phyloP scores from a whole-genome alignment of 73 alveolate genomes.

The Paraurostyla sp. region DNA sequence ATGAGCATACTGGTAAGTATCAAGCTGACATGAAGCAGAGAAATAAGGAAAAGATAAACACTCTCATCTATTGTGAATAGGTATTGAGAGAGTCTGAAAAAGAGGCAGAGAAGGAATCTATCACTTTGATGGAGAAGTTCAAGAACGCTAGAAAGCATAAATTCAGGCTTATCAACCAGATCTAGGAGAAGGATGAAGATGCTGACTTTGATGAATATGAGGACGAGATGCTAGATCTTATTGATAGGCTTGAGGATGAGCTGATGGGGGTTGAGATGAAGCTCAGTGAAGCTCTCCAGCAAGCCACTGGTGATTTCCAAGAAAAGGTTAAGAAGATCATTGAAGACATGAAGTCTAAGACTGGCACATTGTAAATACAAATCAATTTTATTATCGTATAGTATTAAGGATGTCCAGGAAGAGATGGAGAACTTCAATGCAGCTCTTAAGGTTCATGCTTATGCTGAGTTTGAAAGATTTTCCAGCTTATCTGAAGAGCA shows the following conservation, averaged over 20 bases:
- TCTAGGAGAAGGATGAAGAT: constrained; percentile 41
- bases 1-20: constrained; percentile 55
- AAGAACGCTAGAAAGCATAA: constrained; percentile 34
- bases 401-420: constrained; percentile 56
- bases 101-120: constrained; percentile 74
- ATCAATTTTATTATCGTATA: neutral
- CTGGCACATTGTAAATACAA: constrained; percentile 6
- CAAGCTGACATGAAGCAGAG: constrained; percentile 58
- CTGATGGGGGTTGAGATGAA: constrained; percentile 73
- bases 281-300: constrained; percentile 61
- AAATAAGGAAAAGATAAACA: constrained; percentile 60
- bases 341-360: constrained; percentile 60
- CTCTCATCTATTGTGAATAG: constrained; percentile 55
- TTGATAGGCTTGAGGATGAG: constrained; percentile 68
- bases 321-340: constrained; percentile 62
- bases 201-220: constrained; percentile 55
- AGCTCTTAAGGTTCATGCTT: constrained; percentile 69
- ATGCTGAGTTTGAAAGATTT: constrained; percentile 30
- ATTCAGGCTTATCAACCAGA: neutral
- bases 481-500: constrained; percentile 13
- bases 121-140: constrained; percentile 54
- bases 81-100: constrained; percentile 62
- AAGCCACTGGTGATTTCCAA: constrained; percentile 63
- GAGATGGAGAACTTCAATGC: constrained; percentile 46
- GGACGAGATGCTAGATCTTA: neutral